Conservation (phyloP, 192 early-diverging fungal genomes). For the Podila verticillata region DNA sequence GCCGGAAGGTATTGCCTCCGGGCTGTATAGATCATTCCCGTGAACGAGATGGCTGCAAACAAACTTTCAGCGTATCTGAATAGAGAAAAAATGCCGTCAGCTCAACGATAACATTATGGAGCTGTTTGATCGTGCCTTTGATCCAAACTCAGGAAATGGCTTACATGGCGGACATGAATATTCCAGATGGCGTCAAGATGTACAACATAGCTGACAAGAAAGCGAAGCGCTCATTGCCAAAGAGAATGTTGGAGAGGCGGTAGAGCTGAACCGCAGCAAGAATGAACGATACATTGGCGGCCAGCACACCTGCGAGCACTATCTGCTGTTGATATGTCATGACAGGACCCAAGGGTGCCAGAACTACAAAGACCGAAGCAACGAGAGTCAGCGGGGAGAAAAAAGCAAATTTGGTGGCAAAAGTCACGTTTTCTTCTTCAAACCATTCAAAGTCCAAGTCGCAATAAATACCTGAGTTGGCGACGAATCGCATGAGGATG, state of each 20-base stretch:
- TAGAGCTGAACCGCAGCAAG: constrained; percentile 77
- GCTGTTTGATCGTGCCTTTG: background rate
- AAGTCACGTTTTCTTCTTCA: background rate
- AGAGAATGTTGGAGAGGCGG: constrained; percentile 33
- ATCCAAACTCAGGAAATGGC: background rate
- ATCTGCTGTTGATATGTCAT: constrained; percentile 55
- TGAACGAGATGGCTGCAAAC: constrained; percentile 83
- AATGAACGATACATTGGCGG: constrained; percentile 83
- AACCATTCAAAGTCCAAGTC: background rate
- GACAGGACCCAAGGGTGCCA: constrained; percentile 57
- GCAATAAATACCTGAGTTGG: constrained; percentile 51
- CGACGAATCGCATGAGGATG: constrained; percentile 63
- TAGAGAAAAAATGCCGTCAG: background rate
- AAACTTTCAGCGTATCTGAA: constrained; percentile 83
- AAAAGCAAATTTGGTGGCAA: background rate
- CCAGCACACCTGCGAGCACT: constrained; percentile 70
- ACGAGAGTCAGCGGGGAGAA: background rate
- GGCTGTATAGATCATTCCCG: constrained; percentile 71
- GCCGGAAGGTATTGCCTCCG: constrained; percentile 63
- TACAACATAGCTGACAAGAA: constrained; percentile 75
- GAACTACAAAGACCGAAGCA: constrained; percentile 39
- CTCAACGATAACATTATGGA: background rate
- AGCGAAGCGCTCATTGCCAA: constrained; percentile 64
- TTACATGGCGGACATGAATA: constrained; percentile 87
- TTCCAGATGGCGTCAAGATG: constrained; percentile 76